These are phyloP conservation scores for Entelexis paramagnoliae DNA, from an alignment of 1,139 yeast genomes.

Conservation along the genomic window DNA sequence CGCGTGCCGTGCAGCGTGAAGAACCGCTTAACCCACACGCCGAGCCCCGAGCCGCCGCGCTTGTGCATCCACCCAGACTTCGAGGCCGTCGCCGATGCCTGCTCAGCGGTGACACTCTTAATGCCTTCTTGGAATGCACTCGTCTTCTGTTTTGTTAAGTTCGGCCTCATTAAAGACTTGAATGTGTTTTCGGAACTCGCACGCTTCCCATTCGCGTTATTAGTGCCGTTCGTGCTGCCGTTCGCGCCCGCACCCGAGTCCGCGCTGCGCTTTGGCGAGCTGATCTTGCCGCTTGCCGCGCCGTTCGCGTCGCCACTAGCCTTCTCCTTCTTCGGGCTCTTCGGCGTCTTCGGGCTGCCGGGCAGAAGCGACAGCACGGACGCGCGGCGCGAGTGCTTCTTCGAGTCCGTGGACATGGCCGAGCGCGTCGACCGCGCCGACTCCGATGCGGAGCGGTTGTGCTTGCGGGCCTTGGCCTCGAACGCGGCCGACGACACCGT, in stretches of 20 bases:
- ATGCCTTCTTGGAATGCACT: slow-evolving; percentile 94
- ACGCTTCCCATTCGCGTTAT: background rate
- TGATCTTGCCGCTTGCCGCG: background rate
- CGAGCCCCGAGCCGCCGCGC: slow-evolving; percentile 72
- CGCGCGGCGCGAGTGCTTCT: slow-evolving; percentile 18
- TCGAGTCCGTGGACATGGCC: slow-evolving; percentile 12
- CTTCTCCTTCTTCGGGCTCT: background rate
- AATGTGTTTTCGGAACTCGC: slow-evolving; percentile 10
- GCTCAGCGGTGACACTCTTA: slow-evolving; percentile 60
- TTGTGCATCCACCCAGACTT: slow-evolving; percentile 94
- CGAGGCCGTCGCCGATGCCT: slow-evolving; percentile 65
- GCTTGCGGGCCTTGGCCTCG: background rate
- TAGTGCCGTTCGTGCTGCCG: background rate
- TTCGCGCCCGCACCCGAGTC: background rate
- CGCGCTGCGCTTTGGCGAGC: background rate
- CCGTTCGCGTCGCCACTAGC: too few relatives aligned
- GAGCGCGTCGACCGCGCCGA: background rate
- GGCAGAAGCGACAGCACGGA: slow-evolving; percentile 16
- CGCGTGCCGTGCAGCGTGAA: slow-evolving; percentile 90
- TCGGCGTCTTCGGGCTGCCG: slow-evolving; percentile 12
- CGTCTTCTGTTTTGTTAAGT: slow-evolving; percentile 41
- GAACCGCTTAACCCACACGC: slow-evolving; percentile 84
- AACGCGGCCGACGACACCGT: background rate
- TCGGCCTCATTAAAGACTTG: slow-evolving; percentile 24
- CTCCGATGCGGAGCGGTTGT: slow-evolving; percentile 6